Evolutionary conservation across 1,284 basidiomycete genomes (phyloP).

Genomic region (Xerocomus amazonicus): DNA sequence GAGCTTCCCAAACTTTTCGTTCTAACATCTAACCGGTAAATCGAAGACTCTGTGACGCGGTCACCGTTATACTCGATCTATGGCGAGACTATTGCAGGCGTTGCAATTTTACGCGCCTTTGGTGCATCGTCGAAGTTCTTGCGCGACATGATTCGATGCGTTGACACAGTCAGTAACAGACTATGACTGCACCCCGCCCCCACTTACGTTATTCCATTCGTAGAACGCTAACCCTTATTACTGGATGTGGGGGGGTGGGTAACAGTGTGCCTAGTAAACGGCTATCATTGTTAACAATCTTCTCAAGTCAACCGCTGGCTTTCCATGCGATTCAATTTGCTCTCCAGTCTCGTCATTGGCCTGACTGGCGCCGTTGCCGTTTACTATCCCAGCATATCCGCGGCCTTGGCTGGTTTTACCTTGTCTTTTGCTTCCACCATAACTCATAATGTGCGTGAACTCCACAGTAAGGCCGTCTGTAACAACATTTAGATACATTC

Average conservation of each 20-base stretch:
- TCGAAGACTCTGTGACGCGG: slow-evolving; percentile 78
- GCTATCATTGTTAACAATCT: slow-evolving; percentile 1
- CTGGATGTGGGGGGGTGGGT: slow-evolving; percentile 78
- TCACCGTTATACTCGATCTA: slow-evolving; percentile 92
- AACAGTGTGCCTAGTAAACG: background rate
- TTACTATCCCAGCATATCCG: slow-evolving; percentile 65
- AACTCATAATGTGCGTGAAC: slow-evolving; percentile 60
- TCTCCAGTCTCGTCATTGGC: slow-evolving; percentile 72
- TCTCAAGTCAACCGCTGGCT: slow-evolving; percentile 73
- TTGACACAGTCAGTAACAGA: slow-evolving; percentile 67
- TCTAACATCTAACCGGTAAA: slow-evolving; percentile 1
- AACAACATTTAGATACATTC: slow-evolving; percentile 27
- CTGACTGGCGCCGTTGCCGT: slow-evolving; percentile 69
- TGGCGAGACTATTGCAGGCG: slow-evolving; percentile 87
- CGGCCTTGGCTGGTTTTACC: slow-evolving; percentile 80
- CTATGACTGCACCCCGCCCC: background rate
- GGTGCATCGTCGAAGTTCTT: slow-evolving; percentile 85
- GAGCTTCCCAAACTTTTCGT: slow-evolving; percentile 14
- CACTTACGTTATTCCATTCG: background rate
- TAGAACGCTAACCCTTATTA: slow-evolving; percentile 78
- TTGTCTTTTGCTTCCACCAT: slow-evolving; percentile 79
- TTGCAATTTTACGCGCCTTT: slow-evolving; percentile 83
- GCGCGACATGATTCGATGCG: slow-evolving; percentile 79
- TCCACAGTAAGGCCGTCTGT: background rate
- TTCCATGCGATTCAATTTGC: slow-evolving; percentile 77